Conservation (phyloP, 257 asterid species). For the Verbena officinalis region DNA sequence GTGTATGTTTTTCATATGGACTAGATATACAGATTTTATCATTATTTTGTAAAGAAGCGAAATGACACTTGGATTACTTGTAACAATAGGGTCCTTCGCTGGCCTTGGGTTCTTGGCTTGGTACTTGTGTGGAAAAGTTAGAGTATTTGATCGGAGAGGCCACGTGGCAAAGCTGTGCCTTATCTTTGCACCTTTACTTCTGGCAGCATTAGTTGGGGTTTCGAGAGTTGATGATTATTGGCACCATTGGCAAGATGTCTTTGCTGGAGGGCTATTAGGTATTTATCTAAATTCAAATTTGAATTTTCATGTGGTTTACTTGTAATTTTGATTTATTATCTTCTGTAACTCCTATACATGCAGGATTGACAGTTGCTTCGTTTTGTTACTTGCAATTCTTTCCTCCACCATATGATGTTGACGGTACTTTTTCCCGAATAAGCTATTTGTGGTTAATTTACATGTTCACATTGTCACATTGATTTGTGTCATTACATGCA, state of each 20-base stretch:
- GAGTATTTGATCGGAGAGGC: constrained; percentile 71
- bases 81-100: constrained; percentile 78
- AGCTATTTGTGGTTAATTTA: constrained; percentile 11
- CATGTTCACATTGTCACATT: too few relatives aligned
- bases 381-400: constrained; percentile 91
- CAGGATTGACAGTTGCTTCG: constrained; percentile 84
- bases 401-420: constrained; percentile 84
- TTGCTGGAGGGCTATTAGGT: constrained; percentile 76
- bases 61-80: constrained; percentile 25
- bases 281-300: constrained; percentile 14
- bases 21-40: constrained; percentile 18
- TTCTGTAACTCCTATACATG: constrained; percentile 35
- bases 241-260: constrained; percentile 92
- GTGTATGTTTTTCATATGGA: neutral
- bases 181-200: constrained; percentile 62
- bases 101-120: constrained; percentile 82
- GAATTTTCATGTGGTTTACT: constrained; percentile 5
- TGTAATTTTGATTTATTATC: constrained; percentile 21
- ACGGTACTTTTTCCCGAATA: constrained; percentile 51
- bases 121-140: constrained; percentile 75
- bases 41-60: constrained; percentile 21
- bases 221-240: constrained; percentile 89
- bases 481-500: neutral
- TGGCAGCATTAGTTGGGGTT: constrained; percentile 77
- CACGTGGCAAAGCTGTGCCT: constrained; percentile 80